Conservation (phyloP, 306 rosid species). For the Casuarina glauca region DNA sequence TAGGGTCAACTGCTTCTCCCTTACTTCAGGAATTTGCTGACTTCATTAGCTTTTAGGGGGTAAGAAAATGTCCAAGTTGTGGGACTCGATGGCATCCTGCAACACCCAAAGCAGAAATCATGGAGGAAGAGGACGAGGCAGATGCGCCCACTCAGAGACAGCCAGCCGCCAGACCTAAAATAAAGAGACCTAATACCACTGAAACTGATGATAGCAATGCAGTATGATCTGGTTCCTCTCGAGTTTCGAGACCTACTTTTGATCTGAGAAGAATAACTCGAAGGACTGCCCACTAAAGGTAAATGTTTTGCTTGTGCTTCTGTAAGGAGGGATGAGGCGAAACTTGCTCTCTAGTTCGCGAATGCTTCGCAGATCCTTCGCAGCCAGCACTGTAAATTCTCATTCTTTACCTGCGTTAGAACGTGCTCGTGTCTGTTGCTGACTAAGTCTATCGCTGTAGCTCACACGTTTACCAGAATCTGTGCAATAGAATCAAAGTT, state of each 20-base stretch:
- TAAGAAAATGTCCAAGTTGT: constrained; percentile 67
- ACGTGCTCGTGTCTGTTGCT: too few species aligned
- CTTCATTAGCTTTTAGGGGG: constrained; percentile 40
- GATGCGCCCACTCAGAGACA: constrained; percentile 36
- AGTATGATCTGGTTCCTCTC: constrained; percentile 38
- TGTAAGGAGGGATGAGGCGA: background rate
- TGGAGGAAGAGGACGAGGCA: constrained; percentile 34
- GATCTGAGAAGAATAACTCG: constrained; percentile 40
- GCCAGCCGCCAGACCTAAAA: constrained; percentile 34
- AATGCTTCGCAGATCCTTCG: background rate
- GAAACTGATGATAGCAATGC: constrained; percentile 27
- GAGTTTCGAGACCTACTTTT: constrained; percentile 23
- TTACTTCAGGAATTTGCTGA: constrained; percentile 9
- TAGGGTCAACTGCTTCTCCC: constrained; percentile 2
- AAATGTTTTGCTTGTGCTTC: background rate
- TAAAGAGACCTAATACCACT: constrained; percentile 39
- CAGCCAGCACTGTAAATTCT: background rate
- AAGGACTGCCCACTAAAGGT: constrained; percentile 17
- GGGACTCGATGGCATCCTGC: constrained; percentile 54
- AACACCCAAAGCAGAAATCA: constrained; percentile 48
- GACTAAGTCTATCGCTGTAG: too few species aligned
- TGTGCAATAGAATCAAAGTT: too few species aligned
- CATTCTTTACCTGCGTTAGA: background rate
- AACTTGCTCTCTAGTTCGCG: background rate
- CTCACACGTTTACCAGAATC: too few species aligned